phyloP scores from a whole-genome alignment of 225 moss, liverwort and hornwort species.

The Straminergon stramineum region DNA sequence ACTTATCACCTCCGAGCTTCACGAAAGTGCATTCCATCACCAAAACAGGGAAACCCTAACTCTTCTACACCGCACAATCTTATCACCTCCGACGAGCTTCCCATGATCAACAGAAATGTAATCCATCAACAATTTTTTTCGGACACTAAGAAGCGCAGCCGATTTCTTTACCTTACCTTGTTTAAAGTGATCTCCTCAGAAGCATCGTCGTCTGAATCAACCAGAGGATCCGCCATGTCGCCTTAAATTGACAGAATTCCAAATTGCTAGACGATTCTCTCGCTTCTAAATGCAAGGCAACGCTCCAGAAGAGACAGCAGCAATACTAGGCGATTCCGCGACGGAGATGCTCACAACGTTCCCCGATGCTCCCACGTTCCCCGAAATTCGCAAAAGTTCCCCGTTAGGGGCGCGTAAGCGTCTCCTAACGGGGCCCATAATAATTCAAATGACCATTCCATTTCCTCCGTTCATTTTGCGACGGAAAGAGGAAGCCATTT shows the following conservation, averaged over 20 bases:
- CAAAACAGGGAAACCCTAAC: neutral
- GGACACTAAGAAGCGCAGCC: neutral
- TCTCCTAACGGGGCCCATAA: no score
- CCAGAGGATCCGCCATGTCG: neutral
- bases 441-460: neutral
- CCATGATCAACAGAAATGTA: neutral
- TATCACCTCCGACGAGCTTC: neutral
- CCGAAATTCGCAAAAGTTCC: no score
- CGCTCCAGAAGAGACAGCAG: no score
- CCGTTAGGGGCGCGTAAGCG: no score
- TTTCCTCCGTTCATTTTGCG: neutral
- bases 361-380: no score
- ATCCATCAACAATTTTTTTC: neutral
- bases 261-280: neutral
- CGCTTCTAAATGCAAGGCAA: neutral
- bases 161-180: constrained; percentile 15
- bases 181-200: constrained; percentile 35
- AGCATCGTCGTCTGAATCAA: constrained; percentile 21
- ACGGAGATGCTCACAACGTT: no score
- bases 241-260: neutral
- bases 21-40: neutral
- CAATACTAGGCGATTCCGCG: no score
- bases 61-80: neutral
- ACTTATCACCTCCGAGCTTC: neutral
- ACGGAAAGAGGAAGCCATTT: neutral